Evolutionary conservation across 2,329 filamentous ascomycete species (phyloP), one percentile per base, ranked within the genome.

Genomic region (Amauroascus verrucosus): DNA sequence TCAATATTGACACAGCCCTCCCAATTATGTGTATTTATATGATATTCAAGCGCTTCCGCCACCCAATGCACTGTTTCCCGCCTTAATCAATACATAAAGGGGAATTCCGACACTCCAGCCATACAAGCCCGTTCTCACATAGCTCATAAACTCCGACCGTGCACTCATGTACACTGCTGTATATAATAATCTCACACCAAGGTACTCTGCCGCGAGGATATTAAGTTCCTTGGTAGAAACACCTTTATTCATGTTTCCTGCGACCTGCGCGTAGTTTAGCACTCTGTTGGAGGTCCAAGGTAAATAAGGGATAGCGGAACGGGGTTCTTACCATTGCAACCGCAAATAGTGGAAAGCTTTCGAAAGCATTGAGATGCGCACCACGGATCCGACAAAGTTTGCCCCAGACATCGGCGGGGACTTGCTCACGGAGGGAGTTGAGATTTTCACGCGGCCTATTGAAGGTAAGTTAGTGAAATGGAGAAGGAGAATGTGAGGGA

Each of bases 341-440:
- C 8, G 66, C 66, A 54, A 68, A 69, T 40, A 68, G 54, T 3
- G 67, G 67, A 41, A 68, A 57, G 3, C 61, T 59, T 49, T 69
- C 67, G 50, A 68, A 56, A 1, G 66, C 65, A 59, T 69, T 69
- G 11, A 68, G 51, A 61, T 68, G 67, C 11, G 64, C 65, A 3
- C 65, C 63, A 16, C 60, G 59, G 1, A 64, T 61, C 11, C 62
- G 60, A 44, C 59, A 64, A 9, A 67, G 62, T 51, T 54, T 60
- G 33, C 57, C 52, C 51, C 57, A 59, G 22, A 56, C 57, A 3
- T 58, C 50, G n/a, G 54, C 54, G 1, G 62, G 56, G 13, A 69
- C 56, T 13, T 58, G 57, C n/a, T 56, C 58, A 48, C 64, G 65
- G 32, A 67, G 57, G 9, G 57, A 58, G 14, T 61, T 40, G 18